Evolutionary conservation across 441 rosid genomes (phyloP).

Genomic region (Populus hybrid): DNA sequence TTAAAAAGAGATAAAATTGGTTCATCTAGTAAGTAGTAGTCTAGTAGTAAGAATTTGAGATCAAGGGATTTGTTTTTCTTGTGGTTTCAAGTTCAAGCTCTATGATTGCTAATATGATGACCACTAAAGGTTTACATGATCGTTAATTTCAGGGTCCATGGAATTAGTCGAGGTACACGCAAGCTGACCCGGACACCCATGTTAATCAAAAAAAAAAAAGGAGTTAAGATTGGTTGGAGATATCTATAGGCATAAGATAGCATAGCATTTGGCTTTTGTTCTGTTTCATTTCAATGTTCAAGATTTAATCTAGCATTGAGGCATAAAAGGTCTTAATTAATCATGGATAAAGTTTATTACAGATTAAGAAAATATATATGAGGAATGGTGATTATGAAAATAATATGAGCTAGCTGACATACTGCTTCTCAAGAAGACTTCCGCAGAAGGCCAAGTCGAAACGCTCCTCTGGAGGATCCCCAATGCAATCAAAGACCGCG

Average conservation of each 20-base stretch:
- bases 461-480: conserved; percentile 91
- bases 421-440: conserved; percentile 77
- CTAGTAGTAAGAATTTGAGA: fast-evolving
- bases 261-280: background rate
- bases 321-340: background rate
- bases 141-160: fast-evolving
- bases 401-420: conserved; percentile 39
- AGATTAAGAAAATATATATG: background rate
- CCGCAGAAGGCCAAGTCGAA: conserved; percentile 83
- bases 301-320: background rate
- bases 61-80: fast-evolving
- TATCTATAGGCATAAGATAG: background rate
- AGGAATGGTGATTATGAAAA: background rate
- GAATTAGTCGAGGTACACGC: fast-evolving
- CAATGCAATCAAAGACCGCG: conserved; percentile 87
- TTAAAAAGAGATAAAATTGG: no score
- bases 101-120: no score
- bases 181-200: fast-evolving
- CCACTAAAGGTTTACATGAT: fast-evolving
- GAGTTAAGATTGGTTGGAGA: background rate
- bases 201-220: no score
- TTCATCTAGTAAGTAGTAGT: fast-evolving
- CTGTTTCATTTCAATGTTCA: background rate
- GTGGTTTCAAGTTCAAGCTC: fast-evolving
- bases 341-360: background rate